A percentile compares a stretch with the other conserved stretches of the same genome.
Conservation (phyloP, 2,329 filamentous ascomycete species). For the Apiospora phragmitis region DNA sequence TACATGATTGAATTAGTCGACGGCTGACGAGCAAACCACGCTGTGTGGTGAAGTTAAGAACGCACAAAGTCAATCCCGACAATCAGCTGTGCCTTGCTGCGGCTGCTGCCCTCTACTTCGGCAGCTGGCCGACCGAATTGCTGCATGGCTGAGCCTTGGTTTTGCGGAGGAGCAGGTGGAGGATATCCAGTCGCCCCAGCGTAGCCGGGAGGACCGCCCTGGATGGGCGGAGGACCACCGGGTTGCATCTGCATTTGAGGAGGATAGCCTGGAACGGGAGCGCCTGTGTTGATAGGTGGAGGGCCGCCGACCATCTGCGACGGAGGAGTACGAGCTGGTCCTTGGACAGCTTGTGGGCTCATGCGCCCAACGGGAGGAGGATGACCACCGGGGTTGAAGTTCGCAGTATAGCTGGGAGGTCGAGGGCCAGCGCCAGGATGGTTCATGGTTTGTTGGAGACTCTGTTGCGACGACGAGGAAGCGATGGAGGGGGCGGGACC, state of each 20-base stretch:
- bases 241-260: slow-evolving; percentile 43
- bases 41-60: slow-evolving; percentile 15
- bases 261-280: slow-evolving; percentile 60
- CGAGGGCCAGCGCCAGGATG: slow-evolving; percentile 59
- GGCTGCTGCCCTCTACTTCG: slow-evolving; percentile 84
- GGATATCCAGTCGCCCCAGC: slow-evolving; percentile 49
- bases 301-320: slow-evolving; percentile 64
- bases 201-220: slow-evolving; percentile 48
- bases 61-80: slow-evolving; percentile 98
- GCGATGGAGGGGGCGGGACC: slow-evolving; percentile 43
- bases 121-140: slow-evolving; percentile 51
- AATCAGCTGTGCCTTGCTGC: slow-evolving; percentile 95
- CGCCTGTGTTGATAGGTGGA: slow-evolving; percentile 66
- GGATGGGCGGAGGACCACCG: slow-evolving; percentile 42
- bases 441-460: slow-evolving; percentile 57
- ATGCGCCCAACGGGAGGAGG: slow-evolving; percentile 52
- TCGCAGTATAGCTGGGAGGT: slow-evolving; percentile 64
- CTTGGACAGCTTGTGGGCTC: slow-evolving; percentile 50
- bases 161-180: slow-evolving; percentile 41
- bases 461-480: slow-evolving; percentile 47
- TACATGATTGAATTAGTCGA: not conserved
- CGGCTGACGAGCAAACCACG: not conserved
- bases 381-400: slow-evolving; percentile 50
- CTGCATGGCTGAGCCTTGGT: slow-evolving; percentile 40
- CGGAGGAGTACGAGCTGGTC: slow-evolving; percentile 55